A percentile compares a stretch with the other conserved stretches of the same genome.
These are phyloP conservation scores for Penicillium bialowiezense DNA, from an alignment of 495 filamentous ascomycete genomes.

Conservation along the genomic window DNA sequence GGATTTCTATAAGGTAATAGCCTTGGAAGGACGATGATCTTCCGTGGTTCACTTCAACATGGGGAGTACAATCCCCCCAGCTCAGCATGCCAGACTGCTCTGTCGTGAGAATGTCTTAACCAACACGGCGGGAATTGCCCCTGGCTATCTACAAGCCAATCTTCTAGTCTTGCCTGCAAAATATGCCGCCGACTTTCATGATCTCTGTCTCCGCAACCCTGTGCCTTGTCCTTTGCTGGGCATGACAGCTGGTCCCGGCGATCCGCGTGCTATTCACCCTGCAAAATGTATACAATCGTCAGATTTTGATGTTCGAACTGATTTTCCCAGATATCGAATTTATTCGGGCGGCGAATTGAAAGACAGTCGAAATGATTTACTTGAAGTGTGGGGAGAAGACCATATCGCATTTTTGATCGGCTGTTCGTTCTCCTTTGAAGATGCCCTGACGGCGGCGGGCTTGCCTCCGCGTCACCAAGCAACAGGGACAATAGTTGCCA, in stretches of 20 bases:
- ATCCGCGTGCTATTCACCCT: constrained; percentile 17
- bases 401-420: constrained; percentile 58
- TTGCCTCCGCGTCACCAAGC: constrained; percentile 43
- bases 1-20: neutral
- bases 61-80: constrained; percentile 7
- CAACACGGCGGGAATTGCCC: constrained; percentile 50
- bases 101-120: constrained; percentile 38
- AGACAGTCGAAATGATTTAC: constrained; percentile 30
- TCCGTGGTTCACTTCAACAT: neutral
- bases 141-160: constrained; percentile 55
- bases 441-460: constrained; percentile 41
- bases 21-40: too few relatives aligned
- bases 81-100: constrained; percentile 39
- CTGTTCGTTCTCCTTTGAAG: constrained; percentile 56
- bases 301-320: constrained; percentile 49
- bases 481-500: constrained; percentile 40
- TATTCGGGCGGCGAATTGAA: constrained; percentile 38
- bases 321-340: constrained; percentile 53
- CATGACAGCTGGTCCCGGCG: constrained; percentile 19
- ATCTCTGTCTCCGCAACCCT: constrained; percentile 53
- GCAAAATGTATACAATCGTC: constrained; percentile 21
- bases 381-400: constrained; percentile 43
- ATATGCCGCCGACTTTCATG: constrained; percentile 50
- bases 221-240: constrained; percentile 57
- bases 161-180: constrained; percentile 50